Base-by-base conservation (phyloP, 2,329 filamentous ascomycete species). In the Hirsutella minnesotensis region DNA sequence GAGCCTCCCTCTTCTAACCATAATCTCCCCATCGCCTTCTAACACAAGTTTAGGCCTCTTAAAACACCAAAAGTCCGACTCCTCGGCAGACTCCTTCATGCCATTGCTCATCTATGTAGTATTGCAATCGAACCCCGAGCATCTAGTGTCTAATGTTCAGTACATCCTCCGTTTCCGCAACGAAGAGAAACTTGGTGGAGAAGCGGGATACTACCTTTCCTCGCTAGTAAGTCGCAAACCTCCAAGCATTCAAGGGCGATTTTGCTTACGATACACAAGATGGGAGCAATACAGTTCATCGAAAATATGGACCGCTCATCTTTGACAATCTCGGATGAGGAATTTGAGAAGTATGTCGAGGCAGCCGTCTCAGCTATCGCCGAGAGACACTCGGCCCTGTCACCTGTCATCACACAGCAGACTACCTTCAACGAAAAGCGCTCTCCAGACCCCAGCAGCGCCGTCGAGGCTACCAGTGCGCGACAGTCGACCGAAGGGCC, bases 91-190 rank as follows among this genome's bases (percentile, higher is more conserved):
- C 64, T 88, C 90, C 0, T 98, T 98, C 54, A 87, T 95, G 67
- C 85, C 92, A 4, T 72, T 96, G 22, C 73, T 98, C 44, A 98
- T 98, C 44, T 96, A 95, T 53, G 92, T 95, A 21, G 89, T 96
- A 12, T 71, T 98, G 21, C 86, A 92, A 63, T 87, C 88, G 37
- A 95, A 95, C 53, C 92, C 92, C 0, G 89, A 95, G 47, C 87
- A 96, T 61, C 69, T 98, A 29, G 89, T 96, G 21, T 95, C 89
- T 46, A 98, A 98, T 60, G 86, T 98, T 3, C 92, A 98, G 62
- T 98, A 98, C 61, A 96, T 98, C 49, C 70, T 96, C 41, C 81
- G 94, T 38, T 98, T 98, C 67, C 80, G 92, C 41, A 95, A 96
- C 56, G 92, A 95, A 62, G 92, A 98, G 42, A 96, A 96, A 61